Evolutionary conservation across 139 green algal species (phyloP).

Genomic region (Chlamydomonas eustigma): DNA sequence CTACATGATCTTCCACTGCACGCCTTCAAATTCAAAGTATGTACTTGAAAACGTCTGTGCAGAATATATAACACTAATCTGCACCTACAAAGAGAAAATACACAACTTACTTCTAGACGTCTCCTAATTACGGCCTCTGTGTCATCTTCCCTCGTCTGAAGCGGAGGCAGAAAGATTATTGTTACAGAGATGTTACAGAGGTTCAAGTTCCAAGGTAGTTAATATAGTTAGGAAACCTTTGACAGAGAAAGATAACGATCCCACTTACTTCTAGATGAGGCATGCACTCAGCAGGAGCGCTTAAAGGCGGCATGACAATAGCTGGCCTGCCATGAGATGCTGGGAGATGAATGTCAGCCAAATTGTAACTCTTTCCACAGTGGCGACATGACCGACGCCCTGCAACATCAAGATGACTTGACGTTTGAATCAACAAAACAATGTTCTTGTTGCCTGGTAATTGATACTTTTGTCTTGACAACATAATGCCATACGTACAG

Average conservation of each 20-base stretch:
- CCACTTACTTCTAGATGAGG: constrained; percentile 63
- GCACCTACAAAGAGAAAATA: not conserved
- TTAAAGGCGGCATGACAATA: constrained; percentile 90
- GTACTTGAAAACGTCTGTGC: too few relatives aligned
- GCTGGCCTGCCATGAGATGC: constrained; percentile 47
- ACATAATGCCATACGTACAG: too few relatives aligned
- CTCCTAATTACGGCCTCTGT: constrained; percentile 73
- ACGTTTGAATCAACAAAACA: too few relatives aligned
- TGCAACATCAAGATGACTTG: too few relatives aligned
- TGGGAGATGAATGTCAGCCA: constrained; percentile 88
- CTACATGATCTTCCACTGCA: too few relatives aligned
- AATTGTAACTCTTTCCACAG: constrained; percentile 93
- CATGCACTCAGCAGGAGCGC: constrained; percentile 67
- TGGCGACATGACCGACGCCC: constrained; percentile 79
- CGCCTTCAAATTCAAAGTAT: too few relatives aligned
- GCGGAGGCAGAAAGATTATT: not conserved
- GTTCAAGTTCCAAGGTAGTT: not conserved
- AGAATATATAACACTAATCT: too few relatives aligned
- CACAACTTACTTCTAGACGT: constrained; percentile 68
- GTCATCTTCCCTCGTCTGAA: constrained; percentile 71
- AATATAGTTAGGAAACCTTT: too few relatives aligned
- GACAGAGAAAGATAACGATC: not conserved
- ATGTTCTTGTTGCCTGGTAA: too few relatives aligned
- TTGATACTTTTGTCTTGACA: too few relatives aligned
- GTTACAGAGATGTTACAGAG: not conserved